phyloP scores from a whole-genome alignment of 129 eudicot species.

The Flaveria ramosissima region DNA sequence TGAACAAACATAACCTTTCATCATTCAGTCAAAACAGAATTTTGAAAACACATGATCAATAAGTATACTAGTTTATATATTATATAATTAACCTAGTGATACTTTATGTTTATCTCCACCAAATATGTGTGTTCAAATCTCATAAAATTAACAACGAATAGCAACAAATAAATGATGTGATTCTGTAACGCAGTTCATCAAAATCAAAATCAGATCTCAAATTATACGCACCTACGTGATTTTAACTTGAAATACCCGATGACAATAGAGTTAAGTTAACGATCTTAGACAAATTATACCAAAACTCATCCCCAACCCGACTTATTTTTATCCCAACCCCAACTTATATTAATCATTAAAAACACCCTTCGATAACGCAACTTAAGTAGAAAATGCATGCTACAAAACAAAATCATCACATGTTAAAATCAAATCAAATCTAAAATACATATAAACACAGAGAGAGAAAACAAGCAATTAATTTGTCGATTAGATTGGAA shows the following conservation, averaged over 20 bases:
- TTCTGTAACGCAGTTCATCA: not conserved
- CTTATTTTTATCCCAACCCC: not conserved
- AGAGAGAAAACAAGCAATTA: constrained; percentile 10
- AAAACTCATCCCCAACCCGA: not conserved
- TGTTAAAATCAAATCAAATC: not conserved
- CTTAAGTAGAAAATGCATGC: not conserved
- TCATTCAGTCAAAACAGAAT: not conserved
- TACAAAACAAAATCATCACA: constrained; percentile 1
- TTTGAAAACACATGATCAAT: constrained; percentile 9
- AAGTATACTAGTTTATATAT: no score
- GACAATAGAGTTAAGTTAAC: no score
- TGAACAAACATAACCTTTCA: not conserved
- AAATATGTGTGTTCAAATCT: not conserved
- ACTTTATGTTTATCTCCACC: not conserved
- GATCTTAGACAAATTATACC: not conserved
- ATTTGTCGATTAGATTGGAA: constrained; percentile 39
- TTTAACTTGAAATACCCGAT: no score
- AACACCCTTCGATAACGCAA: constrained; percentile 24
- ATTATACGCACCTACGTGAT: no score
- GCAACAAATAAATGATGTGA: no score
- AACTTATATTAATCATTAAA: not conserved
- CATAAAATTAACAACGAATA: no score
- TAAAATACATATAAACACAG: not conserved
- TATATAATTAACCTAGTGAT: no score
- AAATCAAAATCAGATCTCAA: no score